These are phyloP conservation scores for Medicago arabica DNA, from an alignment of 306 rosid genomes.

Conservation along the genomic window DNA sequence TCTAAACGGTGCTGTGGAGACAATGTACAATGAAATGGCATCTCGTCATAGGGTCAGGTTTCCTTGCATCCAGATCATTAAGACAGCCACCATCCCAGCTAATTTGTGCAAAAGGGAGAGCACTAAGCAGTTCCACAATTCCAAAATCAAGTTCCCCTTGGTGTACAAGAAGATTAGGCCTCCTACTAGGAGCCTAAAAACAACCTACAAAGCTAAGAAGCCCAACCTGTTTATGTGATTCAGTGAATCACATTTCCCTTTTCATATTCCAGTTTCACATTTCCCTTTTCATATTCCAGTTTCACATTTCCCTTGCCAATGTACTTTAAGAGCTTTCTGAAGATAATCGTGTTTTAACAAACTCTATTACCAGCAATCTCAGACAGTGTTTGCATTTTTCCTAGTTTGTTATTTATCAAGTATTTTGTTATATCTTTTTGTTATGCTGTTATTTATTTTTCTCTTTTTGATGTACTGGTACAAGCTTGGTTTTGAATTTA, in stretches of 20 bases:
- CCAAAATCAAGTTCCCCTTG: conserved; percentile 91
- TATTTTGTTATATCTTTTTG: not conserved
- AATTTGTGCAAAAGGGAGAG: conserved; percentile 92
- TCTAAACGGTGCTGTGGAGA: conserved; percentile 76
- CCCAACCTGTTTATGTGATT: conserved; percentile 83
- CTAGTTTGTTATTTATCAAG: not conserved
- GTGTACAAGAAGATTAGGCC: conserved; percentile 88
- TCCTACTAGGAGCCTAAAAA: conserved; percentile 90
- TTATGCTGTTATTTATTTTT: not conserved
- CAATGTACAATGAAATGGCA: conserved; percentile 88
- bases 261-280: not conserved
- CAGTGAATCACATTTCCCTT: not conserved
- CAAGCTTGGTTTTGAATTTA: conserved; percentile 29
- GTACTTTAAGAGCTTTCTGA: conserved; percentile 34
- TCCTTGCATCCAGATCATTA: conserved; percentile 92
- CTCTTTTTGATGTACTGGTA: conserved; percentile 2
- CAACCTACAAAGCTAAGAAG: conserved; percentile 83
- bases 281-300: too few relatives aligned
- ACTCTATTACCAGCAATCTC: conserved; percentile 17
- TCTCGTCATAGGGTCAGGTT: conserved; percentile 86
- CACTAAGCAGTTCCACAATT: conserved; percentile 88
- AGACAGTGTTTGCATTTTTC: conserved; percentile 22
- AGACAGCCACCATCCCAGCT: conserved; percentile 91
- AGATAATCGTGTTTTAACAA: conserved; percentile 3
- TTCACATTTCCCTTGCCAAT: too few relatives aligned